Conservation (phyloP, 1,284 basidiomycete genomes). For the Fomitopsis palustris region DNA sequence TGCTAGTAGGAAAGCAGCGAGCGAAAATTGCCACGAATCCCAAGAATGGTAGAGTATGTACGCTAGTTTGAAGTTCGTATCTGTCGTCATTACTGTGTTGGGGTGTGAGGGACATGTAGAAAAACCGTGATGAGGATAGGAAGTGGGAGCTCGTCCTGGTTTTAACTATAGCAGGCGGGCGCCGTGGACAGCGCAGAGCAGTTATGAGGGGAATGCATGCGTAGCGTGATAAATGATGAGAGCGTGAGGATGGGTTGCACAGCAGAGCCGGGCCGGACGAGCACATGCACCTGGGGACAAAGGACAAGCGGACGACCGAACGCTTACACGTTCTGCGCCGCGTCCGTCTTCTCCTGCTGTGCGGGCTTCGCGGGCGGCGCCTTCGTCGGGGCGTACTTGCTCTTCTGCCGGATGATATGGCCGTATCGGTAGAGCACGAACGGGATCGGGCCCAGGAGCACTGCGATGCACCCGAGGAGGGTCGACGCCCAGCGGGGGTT, state of each 20-base stretch:
- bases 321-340: constrained; percentile 7
- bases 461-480: constrained; percentile 8
- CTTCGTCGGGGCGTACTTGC: constrained; percentile 28
- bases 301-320: no score
- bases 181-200: no score
- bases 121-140: no score
- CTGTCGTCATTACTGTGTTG: no score
- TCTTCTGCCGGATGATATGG: constrained; percentile 23
- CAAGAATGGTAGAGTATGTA: no score
- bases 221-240: neutral
- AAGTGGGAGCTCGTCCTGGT: no score
- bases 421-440: constrained; percentile 23
- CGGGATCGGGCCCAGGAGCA: constrained; percentile 12
- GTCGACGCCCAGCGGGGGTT: constrained; percentile 15
- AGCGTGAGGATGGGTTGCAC: neutral
- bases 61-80: no score
- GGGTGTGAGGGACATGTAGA: no score
- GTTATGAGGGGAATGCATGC: no score
- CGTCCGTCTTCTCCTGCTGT: constrained; percentile 5
- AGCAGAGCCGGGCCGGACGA: neutral
- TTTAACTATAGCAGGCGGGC: no score
- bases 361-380: constrained; percentile 12
- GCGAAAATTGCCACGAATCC: no score
- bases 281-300: neutral
- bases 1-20: no score